Evolutionary conservation across 2,329 filamentous ascomycete genomes (phyloP).

Genomic region (Trichoderma citrinoviride): DNA sequence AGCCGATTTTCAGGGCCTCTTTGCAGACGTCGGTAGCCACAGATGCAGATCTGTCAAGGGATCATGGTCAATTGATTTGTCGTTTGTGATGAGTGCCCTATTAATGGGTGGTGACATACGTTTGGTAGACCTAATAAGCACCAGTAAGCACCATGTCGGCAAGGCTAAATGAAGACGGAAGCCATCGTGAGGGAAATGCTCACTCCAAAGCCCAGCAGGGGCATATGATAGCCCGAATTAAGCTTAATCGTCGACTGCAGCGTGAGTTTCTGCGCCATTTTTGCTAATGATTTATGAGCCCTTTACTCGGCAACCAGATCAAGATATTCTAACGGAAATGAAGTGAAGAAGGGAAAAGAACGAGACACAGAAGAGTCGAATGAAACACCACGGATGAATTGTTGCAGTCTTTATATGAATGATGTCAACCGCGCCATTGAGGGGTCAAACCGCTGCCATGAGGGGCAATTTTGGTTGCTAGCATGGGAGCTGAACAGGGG

Average conservation of each 20-base stretch:
- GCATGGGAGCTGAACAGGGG: background rate
- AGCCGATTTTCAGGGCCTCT: constrained; percentile 50
- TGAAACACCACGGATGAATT: background rate
- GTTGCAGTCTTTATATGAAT: background rate
- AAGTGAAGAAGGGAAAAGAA: no score
- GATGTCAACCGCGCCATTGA: constrained; percentile 10
- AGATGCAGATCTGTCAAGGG: constrained; percentile 31
- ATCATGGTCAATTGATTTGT: background rate
- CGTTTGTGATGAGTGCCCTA: background rate
- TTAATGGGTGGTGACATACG: constrained; percentile 37
- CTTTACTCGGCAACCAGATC: background rate
- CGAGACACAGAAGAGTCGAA: background rate
- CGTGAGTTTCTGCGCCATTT: constrained; percentile 47
- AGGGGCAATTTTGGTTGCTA: background rate
- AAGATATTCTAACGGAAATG: background rate
- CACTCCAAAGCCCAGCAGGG: constrained; percentile 54
- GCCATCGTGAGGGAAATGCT: constrained; percentile 28
- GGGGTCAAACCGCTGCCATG: background rate
- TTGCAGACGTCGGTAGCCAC: constrained; percentile 38
- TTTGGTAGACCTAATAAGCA: constrained; percentile 49
- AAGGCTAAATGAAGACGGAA: background rate
- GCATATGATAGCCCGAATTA: constrained; percentile 54
- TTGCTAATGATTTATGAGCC: constrained; percentile 23
- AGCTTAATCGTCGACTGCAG: constrained; percentile 51
- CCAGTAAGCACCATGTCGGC: constrained; percentile 1